phyloP scores from a whole-genome alignment of 2,329 filamentous ascomycete species.

The Myriosclerotinia curreyana region DNA sequence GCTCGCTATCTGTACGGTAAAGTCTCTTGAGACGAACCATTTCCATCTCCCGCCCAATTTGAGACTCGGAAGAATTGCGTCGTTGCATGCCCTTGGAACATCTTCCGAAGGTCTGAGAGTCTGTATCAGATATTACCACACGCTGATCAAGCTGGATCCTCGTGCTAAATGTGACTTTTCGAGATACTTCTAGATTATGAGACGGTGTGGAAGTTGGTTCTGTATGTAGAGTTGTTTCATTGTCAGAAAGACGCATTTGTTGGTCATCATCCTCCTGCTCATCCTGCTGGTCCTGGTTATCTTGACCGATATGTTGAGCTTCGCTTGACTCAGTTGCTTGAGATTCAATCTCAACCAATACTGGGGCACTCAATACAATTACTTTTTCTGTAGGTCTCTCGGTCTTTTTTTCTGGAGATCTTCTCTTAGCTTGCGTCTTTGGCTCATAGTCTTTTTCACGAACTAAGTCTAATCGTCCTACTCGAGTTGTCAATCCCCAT shows the following conservation, averaged over 20 bases:
- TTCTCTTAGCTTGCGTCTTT: neutral
- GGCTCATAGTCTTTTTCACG: constrained; percentile 14
- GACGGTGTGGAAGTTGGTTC: neutral
- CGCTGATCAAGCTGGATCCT: neutral
- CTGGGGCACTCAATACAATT: neutral
- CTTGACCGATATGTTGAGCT: neutral
- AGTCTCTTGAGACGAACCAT: neutral
- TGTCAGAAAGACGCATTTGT: neutral
- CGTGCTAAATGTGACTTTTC: neutral
- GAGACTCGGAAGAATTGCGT: neutral
- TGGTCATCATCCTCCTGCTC: neutral
- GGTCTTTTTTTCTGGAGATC: no score
- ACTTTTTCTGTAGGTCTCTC: neutral
- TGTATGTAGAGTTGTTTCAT: neutral
- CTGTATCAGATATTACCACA: neutral
- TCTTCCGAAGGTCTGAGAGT: neutral
- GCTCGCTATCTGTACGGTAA: neutral
- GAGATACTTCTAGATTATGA: no score
- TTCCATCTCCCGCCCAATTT: neutral
- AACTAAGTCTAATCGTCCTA: constrained; percentile 25
- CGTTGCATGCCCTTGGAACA: neutral
- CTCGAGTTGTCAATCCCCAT: constrained; percentile 6
- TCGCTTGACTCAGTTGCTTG: neutral
- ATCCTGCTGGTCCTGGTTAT: neutral
- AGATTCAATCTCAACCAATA: neutral